These are phyloP conservation scores for Kwoniella sp. DNA, from an alignment of 768 basidiomycete genomes.

Conservation along the genomic window DNA sequence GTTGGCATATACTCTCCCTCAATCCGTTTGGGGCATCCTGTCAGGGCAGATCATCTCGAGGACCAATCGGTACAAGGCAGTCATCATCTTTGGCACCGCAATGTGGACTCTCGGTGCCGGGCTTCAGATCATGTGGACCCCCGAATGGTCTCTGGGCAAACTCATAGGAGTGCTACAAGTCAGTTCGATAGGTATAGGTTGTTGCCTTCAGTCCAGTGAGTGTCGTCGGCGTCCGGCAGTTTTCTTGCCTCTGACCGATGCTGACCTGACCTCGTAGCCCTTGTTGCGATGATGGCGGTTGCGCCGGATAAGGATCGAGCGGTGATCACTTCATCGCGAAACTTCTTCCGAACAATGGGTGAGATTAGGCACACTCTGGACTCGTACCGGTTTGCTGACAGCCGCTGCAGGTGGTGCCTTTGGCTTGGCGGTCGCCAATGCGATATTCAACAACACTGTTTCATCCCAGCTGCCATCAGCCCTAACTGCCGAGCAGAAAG, in stretches of 20 bases:
- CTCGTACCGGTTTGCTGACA: not conserved
- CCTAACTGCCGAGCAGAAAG: conserved; percentile 12
- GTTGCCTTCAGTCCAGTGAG: conserved; percentile 43
- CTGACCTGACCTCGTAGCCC: conserved; percentile 19
- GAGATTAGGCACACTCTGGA: not conserved
- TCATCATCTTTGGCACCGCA: conserved; percentile 43
- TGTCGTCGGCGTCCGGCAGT: not conserved
- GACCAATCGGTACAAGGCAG: conserved; percentile 43
- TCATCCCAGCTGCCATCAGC: conserved; percentile 11
- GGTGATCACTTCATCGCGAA: conserved; percentile 46
- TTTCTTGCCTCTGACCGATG: not conserved
- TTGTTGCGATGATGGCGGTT: conserved; percentile 44
- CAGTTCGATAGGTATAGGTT: conserved; percentile 46
- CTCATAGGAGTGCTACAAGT: conserved; percentile 42
- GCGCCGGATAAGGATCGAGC: conserved; percentile 45
- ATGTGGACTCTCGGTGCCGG: conserved; percentile 41
- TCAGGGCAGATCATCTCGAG: conserved; percentile 40
- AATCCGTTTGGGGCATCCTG: conserved; percentile 33
- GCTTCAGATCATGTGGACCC: conserved; percentile 40
- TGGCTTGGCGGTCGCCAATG: conserved; percentile 50
- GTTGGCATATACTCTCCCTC: conserved; percentile 46
- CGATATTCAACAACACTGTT: conserved; percentile 49
- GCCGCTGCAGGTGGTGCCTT: conserved; percentile 33
- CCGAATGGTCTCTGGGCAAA: conserved; percentile 20
- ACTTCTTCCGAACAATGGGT: conserved; percentile 52